Base-by-base conservation (phyloP, 768 basidiomycete species). In the Collybia nuda region DNA sequence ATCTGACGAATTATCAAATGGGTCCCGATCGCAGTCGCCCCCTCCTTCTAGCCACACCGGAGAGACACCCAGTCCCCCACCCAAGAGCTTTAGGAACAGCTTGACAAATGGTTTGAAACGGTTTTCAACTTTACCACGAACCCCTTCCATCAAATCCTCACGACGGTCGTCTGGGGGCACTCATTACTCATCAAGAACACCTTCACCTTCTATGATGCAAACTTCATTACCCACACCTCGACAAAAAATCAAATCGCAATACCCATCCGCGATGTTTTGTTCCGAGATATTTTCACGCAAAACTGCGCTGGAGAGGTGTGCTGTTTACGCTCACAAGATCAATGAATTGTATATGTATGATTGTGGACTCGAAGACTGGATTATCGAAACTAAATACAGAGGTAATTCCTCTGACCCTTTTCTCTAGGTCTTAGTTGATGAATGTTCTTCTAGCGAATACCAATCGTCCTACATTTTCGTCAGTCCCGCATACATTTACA, bases 311-410 rank as follows among this genome's bases (percentile, higher is more conserved):
- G 92, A 93, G 59, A 78, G 92, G 42, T 88, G 86, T 52, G 62
- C 70, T 19, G 80, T 84, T 32, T 95, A 94, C 58, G 86, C 88
- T 21, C 70, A 74, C 56, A 94, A 93, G 71, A 90, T 94, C 55
- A 90, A 91, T 60, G 90, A 93, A 62, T 65, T 95, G 17, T 81
- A 82, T 48, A 71, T 76, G 53, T 84, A 81, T 60, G 88, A 92
- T 59, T 87, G 86, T 57, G 90, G 92, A 26, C 68, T 94, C 46
- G 70, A 72, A 17, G 83, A 87, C n/a, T 95, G 93, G 93, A 67
- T 92, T 21, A 56, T 70, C 35, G 76, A 79, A 49, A 77, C 77
- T 48, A 79, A 68, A 55, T 67, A 72, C 47, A 76, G 77, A 76
- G 78, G 90, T 88, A 58, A 21, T 73, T 64, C 55, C 7, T 57